Base-by-base conservation (phyloP, 2,329 filamentous ascomycete genomes). In the Aspergillus sp. region DNA sequence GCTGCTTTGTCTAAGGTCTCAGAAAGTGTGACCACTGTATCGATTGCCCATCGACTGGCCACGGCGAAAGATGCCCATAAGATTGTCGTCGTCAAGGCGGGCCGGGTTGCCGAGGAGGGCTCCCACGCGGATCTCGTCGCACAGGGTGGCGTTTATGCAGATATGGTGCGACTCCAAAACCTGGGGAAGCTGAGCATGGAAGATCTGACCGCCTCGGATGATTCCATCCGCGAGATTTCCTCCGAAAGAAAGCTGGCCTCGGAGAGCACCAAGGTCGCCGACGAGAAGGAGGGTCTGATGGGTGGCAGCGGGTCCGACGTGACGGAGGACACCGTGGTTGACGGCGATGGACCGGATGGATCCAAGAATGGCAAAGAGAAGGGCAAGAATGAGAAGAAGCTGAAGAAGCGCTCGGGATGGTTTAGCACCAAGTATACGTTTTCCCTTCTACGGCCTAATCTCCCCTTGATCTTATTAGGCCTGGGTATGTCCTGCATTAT, bases 401-500 rank as follows among this genome's bases (percentile, higher is more conserved):
- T 56, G 40, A 55, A 47, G 9, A 59, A 58, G 42, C 57, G 44
- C 10, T 62, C 59, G 4, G 45, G 56, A 4, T 62, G 62, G 61
- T 65, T 61, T 41, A 61, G 60, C 3, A 52, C 64, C 22, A 63
- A 60, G 48, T 65, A 68, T 32, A 73, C 70, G 52, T 61, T 61
- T 35, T 72, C 69, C n/a, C 64, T 73, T 43, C 55, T 77, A 7
- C 71, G 76, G 16, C 76, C 76, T 0, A 73, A 79, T 52, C 47
- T 74, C 6, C 63, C 74, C 2, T 65, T 73, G 16, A 61, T 83
- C 1, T 44, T 78, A 1, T 44, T 80, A 2, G 82, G 78, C 0
- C 69, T 83, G n/a, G 67, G 77, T 3, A 76, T 76, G n/a, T 76
- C 81, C 1, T 64, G 75, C 47, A 65, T 83, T 16, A 80, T 84